These are phyloP conservation scores for Colletotrichum echinochloae DNA, from an alignment of 2,329 filamentous ascomycete genomes.

Conservation along the genomic window DNA sequence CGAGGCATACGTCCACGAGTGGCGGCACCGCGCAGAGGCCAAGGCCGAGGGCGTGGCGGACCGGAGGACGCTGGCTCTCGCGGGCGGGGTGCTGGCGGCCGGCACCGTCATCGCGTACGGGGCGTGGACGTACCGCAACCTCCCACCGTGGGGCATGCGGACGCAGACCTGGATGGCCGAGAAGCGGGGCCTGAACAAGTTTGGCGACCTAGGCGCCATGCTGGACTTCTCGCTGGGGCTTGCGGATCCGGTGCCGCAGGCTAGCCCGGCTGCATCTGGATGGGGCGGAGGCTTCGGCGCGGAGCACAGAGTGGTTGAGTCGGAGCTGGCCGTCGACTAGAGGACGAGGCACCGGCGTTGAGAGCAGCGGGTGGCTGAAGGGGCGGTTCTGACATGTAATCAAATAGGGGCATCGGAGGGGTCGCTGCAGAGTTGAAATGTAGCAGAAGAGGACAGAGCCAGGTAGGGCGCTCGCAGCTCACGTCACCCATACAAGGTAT, in stretches of 20 bases:
- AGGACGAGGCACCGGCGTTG: background rate
- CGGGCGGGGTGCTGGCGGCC: conserved; percentile 50
- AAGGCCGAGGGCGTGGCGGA: conserved; percentile 45
- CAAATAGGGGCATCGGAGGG: background rate
- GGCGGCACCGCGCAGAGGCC: conserved; percentile 52
- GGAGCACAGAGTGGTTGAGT: conserved; percentile 39
- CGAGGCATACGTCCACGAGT: conserved; percentile 51
- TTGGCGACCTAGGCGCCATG: conserved; percentile 62
- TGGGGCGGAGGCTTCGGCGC: conserved; percentile 18
- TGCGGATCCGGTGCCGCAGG: conserved; percentile 16
- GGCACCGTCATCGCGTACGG: conserved; percentile 56
- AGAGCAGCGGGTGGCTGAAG: background rate
- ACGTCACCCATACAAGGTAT: background rate
- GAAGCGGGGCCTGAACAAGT: conserved; percentile 53
- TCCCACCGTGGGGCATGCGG: conserved; percentile 60
- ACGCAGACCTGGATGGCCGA: conserved; percentile 57
- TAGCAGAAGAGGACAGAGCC: no score
- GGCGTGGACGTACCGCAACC: conserved; percentile 53
- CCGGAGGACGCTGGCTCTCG: conserved; percentile 48
- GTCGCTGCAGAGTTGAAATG: background rate
- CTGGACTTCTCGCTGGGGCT: conserved; percentile 47
- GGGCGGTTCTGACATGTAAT: background rate
- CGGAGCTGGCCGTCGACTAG: conserved; percentile 37
- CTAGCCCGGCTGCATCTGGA: conserved; percentile 17
- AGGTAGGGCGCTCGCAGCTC: background rate